These are phyloP conservation scores for Rhodotorula sp. DNA, from an alignment of 1,284 basidiomycete genomes.

Conservation along the genomic window DNA sequence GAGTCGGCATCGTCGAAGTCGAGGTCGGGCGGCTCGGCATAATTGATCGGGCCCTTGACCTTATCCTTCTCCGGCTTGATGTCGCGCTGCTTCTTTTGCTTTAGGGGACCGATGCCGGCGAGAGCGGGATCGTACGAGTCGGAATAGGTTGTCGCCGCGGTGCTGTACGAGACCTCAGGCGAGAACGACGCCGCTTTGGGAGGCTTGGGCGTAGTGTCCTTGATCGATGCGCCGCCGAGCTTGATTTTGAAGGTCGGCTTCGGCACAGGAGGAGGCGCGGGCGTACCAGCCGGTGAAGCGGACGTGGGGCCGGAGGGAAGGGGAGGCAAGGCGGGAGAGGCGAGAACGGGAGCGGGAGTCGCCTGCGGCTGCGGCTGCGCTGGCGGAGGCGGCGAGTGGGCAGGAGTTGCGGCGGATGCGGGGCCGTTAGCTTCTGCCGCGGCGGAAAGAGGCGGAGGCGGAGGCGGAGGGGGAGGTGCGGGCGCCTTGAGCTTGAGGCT, in stretches of 20 bases:
- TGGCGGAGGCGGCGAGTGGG: neutral
- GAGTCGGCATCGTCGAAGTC: slow-evolving; percentile 16
- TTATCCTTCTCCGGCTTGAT: slow-evolving; percentile 16
- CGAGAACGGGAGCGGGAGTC: neutral
- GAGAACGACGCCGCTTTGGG: slow-evolving; percentile 13
- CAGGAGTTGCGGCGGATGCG: neutral
- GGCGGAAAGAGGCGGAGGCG: slow-evolving; percentile 8
- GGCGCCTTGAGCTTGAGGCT: slow-evolving; percentile 50
- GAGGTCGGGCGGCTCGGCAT: slow-evolving; percentile 32
- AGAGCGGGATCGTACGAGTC: slow-evolving; percentile 12
- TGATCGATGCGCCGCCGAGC: slow-evolving; percentile 21
- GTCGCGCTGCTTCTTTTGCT: slow-evolving; percentile 28
- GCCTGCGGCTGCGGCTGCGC: neutral
- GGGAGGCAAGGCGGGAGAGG: neutral
- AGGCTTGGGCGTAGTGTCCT: slow-evolving; percentile 2
- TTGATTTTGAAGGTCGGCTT: slow-evolving; percentile 36
- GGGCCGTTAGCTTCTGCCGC: slow-evolving; percentile 11
- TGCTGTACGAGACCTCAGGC: slow-evolving; percentile 15
- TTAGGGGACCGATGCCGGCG: neutral
- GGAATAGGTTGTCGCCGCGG: neutral
- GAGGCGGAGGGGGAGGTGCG: slow-evolving; percentile 18
- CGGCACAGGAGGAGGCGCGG: slow-evolving; percentile 10
- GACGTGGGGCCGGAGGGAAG: neutral
- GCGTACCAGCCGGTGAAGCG: slow-evolving; percentile 4
- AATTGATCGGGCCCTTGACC: slow-evolving; percentile 31